Evolutionary conservation across 2,329 filamentous ascomycete genomes (phyloP).

Genomic region (Magnaporthiopsis rhizophila): DNA sequence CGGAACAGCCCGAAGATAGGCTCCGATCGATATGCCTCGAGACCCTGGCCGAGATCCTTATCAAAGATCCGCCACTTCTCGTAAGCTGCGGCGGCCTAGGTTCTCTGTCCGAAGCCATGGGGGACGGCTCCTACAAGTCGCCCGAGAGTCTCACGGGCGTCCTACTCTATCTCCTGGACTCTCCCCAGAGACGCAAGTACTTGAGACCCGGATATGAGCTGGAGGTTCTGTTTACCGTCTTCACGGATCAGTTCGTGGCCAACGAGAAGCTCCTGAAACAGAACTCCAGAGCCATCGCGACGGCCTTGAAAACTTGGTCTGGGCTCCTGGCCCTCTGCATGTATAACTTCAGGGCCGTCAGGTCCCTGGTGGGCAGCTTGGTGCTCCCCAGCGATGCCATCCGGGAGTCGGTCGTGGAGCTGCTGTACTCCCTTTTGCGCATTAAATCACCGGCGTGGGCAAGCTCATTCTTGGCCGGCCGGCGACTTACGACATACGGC

Average conservation of each 20-base stretch:
- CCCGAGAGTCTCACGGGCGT: constrained; percentile 81
- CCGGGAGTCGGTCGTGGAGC: constrained; percentile 74
- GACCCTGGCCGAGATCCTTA: constrained; percentile 83
- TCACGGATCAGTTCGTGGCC: constrained; percentile 71
- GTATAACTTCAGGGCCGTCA: constrained; percentile 77
- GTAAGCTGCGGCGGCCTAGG: constrained; percentile 78
- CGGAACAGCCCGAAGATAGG: constrained; percentile 77
- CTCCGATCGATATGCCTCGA: constrained; percentile 85
- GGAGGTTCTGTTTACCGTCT: constrained; percentile 82
- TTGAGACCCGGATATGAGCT: constrained; percentile 84
- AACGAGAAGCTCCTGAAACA: constrained; percentile 63
- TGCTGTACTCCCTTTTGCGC: constrained; percentile 70
- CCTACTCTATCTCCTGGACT: constrained; percentile 85
- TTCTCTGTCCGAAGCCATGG: constrained; percentile 82
- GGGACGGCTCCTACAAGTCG: constrained; percentile 85
- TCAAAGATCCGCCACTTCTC: constrained; percentile 75
- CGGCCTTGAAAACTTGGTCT: constrained; percentile 86
- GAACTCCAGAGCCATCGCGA: constrained; percentile 87
- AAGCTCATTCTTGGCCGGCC: constrained; percentile 85
- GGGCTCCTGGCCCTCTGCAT: constrained; percentile 82
- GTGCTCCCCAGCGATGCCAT: constrained; percentile 47
- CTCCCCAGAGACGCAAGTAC: constrained; percentile 70
- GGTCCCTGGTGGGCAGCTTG: constrained; percentile 64
- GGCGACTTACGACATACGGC: constrained; percentile 92
- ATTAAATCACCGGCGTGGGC: constrained; percentile 96